Percentiles rank a stretch among this genome's conserved stretches.
phyloP scores from a whole-genome alignment of 2,329 filamentous ascomycete genomes.

The Curvularia spicifera region DNA sequence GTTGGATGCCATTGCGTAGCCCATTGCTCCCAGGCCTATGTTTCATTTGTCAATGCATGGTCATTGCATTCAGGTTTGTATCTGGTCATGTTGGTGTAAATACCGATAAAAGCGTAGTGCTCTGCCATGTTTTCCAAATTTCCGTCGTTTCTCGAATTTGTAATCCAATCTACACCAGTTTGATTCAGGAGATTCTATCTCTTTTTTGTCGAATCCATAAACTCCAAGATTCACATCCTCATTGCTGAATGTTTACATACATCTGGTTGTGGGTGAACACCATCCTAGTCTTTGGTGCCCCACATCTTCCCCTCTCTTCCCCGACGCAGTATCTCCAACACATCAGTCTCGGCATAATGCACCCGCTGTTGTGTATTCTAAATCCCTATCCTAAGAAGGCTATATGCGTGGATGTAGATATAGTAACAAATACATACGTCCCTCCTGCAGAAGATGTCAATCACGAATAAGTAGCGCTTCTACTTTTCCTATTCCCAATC shows the following conservation, averaged over 20 bases:
- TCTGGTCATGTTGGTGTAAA: not conserved
- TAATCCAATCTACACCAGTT: too few species aligned
- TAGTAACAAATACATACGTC: not conserved
- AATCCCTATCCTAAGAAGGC: not conserved
- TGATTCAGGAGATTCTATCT: too few species aligned
- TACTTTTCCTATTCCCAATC: too few species aligned
- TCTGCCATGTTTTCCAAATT: slow-evolving; percentile 26
- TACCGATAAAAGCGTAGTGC: slow-evolving; percentile 44
- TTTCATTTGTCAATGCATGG: not conserved
- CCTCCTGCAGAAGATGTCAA: too few species aligned
- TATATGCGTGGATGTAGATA: not conserved
- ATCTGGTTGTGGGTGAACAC: not conserved
- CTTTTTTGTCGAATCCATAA: not conserved
- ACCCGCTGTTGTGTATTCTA: slow-evolving; percentile 3
- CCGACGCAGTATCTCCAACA: slow-evolving; percentile 28
- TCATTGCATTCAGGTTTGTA: not conserved
- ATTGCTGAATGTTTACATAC: not conserved
- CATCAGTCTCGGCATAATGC: not conserved
- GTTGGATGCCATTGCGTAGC: slow-evolving; percentile 44
- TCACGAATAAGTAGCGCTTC: not conserved
- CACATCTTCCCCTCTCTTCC: slow-evolving; percentile 41
- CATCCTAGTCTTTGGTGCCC: slow-evolving; percentile 24
- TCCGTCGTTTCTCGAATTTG: not conserved
- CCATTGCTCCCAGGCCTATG: slow-evolving; percentile 45
- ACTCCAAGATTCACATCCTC: not conserved